Base-by-base conservation (phyloP, 371 early-diverging fungal species). In the Rhizomucor pusillus region DNA sequence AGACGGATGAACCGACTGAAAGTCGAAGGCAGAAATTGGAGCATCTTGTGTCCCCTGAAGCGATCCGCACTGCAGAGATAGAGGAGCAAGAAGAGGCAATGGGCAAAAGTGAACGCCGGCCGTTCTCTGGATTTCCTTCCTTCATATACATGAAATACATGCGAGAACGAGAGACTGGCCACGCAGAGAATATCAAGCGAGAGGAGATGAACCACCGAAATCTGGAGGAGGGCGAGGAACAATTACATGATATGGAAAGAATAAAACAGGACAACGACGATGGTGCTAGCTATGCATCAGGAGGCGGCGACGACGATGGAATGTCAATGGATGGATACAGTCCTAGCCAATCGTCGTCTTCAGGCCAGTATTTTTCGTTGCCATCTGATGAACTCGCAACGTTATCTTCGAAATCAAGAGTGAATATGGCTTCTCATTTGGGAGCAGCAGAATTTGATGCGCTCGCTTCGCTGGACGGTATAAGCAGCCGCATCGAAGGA, bases 21-120 rank as follows among this genome's bases (percentile, higher is more conserved):
- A 16, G 16, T 12, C 41, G 19, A 41, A 3, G 41, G 11, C 41
- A 3, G 29, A 44, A 44, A 25, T 53, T 46, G 19, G 53, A 58
- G 2, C 76, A 75, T 46, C 62, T 75, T 5, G 74, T 77, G 35
- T 71, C 77, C n/a, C 70, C 74, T 12, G 70, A 71, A 52, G 77
- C 74, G 5, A 73, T 77, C 45, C 63, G 66, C 18, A 62, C 64
- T 52, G 77, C 74, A n/a, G 59, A 73, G 41, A 60, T 57, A 43
- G 74, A 77, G 54, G 77, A 77, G 50, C 56, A 54, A 47, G 74
- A 71, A 41, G 73, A 71, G 54, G 65, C 59, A 7, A 48, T 70
- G 60, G 65, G 67, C 18, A 52, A 47, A 48, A 46, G 45, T 44
- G 33, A 40, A 23, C 54, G 50, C 16, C 53, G 52, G 14, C 60